These are phyloP conservation scores for Pseudocercospora fuligena DNA, from an alignment of 2,329 filamentous ascomycete genomes.

Conservation along the genomic window DNA sequence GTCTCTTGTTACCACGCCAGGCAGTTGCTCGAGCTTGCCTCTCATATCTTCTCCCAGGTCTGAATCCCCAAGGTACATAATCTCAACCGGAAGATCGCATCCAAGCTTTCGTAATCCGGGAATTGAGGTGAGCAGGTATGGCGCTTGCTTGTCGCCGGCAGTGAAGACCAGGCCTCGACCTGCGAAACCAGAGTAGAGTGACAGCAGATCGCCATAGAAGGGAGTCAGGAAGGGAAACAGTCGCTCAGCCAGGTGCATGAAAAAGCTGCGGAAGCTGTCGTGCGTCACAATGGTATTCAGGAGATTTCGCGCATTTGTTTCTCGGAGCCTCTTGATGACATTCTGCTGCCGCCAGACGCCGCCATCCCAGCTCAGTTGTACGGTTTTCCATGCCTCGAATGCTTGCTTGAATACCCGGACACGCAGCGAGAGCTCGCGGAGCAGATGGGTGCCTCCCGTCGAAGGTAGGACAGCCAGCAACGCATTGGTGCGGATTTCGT, in stretches of 20 bases:
- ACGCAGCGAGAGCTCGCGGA: slow-evolving; percentile 26
- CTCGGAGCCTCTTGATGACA: slow-evolving; percentile 20
- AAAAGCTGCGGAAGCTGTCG: slow-evolving; percentile 48
- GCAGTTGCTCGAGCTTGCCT: slow-evolving; percentile 48
- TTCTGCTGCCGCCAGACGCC: slow-evolving; percentile 12
- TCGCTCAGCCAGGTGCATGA: slow-evolving; percentile 45
- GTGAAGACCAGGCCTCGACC: slow-evolving; percentile 53
- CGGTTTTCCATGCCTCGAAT: slow-evolving; percentile 25
- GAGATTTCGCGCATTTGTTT: slow-evolving; percentile 1
- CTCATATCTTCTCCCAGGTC: slow-evolving; percentile 52
- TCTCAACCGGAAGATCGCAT: slow-evolving; percentile 47
- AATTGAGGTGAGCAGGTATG: slow-evolving; percentile 52
- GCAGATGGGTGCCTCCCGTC: slow-evolving; percentile 21
- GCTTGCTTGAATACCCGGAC: slow-evolving; percentile 23
- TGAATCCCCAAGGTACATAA: slow-evolving; percentile 50
- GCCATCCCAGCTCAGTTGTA: slow-evolving; percentile 17
- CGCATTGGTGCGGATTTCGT: slow-evolving; percentile 21
- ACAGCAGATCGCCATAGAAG: slow-evolving; percentile 53
- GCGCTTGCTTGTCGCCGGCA: slow-evolving; percentile 50
- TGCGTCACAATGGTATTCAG: slow-evolving; percentile 44
- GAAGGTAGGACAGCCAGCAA: slow-evolving; percentile 22
- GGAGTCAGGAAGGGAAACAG: slow-evolving; percentile 49
- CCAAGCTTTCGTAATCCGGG: slow-evolving; percentile 44
- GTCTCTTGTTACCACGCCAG: slow-evolving; percentile 52
- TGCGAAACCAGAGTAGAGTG: slow-evolving; percentile 43